phyloP scores from a whole-genome alignment of 805 yeast species.

The Ogataea sp. region DNA sequence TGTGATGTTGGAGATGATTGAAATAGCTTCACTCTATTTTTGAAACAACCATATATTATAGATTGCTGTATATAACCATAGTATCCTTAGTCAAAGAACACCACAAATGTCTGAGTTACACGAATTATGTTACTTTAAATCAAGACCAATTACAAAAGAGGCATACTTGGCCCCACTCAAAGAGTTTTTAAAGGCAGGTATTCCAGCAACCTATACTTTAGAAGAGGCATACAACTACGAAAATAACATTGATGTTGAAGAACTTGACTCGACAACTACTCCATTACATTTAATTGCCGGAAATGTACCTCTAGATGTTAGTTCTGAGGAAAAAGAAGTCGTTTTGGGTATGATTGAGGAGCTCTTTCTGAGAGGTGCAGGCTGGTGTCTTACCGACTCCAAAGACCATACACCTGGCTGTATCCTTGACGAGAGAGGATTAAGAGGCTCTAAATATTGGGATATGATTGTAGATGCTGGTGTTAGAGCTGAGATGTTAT shows the following conservation, averaged over 20 bases:
- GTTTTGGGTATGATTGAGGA: constrained; percentile 50
- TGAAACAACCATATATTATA: too few species aligned
- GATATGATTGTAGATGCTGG: constrained; percentile 71
- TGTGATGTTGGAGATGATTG: too few species aligned
- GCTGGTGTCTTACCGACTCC: constrained; percentile 77
- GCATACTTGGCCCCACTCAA: constrained; percentile 36
- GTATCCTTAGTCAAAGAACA: too few species aligned
- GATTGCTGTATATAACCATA: too few species aligned
- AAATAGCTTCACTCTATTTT: too few species aligned
- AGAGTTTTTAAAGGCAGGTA: constrained; percentile 47
- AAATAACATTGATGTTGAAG: constrained; percentile 29
- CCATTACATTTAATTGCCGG: constrained; percentile 68
- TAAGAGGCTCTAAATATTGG: constrained; percentile 32
- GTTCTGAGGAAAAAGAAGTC: constrained; percentile 32
- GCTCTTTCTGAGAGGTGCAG: constrained; percentile 80
- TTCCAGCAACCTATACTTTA: constrained; percentile 76
- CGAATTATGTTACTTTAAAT: constrained; percentile 44
- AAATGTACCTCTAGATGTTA: constrained; percentile 33
- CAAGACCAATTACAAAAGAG: constrained; percentile 42
- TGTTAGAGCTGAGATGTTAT: constrained; percentile 75
- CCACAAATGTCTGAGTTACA: constrained; percentile 81
- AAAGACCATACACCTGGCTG: constrained; percentile 82
- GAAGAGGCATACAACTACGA: constrained; percentile 65
- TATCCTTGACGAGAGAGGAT: constrained; percentile 47
- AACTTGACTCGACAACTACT: constrained; percentile 51